phyloP scores from a whole-genome alignment of 2,329 filamentous ascomycete genomes.

The Coniochaeta prunicola region DNA sequence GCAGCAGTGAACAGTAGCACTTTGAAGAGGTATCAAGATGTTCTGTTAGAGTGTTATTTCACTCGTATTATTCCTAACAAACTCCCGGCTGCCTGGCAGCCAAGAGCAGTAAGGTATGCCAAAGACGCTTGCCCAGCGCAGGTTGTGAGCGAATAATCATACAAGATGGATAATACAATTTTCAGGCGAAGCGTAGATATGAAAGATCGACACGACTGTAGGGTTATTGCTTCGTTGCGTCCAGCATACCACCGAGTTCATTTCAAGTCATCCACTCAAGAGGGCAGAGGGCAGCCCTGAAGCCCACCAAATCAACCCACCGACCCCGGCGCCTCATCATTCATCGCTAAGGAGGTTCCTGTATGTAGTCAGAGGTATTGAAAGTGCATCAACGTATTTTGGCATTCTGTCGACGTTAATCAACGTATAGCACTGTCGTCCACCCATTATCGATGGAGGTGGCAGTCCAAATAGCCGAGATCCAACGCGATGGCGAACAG shows the following conservation, averaged over 20 bases:
- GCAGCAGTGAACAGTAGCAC: neutral
- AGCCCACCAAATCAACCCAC: neutral
- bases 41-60: neutral
- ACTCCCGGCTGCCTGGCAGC: neutral
- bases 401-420: neutral
- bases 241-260: neutral
- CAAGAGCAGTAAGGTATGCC: neutral
- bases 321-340: neutral
- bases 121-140: neutral
- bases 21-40: too few species aligned
- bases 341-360: neutral
- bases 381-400: neutral
- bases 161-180: neutral
- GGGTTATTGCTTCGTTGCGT: neutral
- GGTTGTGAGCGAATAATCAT: neutral
- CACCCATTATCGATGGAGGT: neutral
- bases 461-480: neutral
- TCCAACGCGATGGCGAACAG: neutral
- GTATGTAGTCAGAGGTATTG: neutral
- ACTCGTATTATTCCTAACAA: neutral
- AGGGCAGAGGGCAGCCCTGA: neutral
- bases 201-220: neutral
- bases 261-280: neutral
- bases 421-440: neutral
- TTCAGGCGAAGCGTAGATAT: neutral